Conservation (phyloP, 2,329 filamentous ascomycete genomes). For the Xylariaceae sp. region DNA sequence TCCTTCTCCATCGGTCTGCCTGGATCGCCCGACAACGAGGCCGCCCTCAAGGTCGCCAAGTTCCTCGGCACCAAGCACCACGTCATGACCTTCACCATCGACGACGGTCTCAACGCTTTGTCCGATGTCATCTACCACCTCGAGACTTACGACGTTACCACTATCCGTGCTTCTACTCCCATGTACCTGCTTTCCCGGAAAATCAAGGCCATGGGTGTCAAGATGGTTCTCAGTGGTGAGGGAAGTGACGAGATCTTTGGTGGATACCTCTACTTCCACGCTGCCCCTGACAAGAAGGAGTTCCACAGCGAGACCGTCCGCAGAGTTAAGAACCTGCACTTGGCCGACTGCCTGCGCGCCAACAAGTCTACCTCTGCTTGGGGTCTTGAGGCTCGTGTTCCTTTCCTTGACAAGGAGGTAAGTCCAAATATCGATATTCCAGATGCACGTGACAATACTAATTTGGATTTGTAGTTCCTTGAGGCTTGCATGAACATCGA, state of each 20-base stretch:
- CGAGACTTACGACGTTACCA: constrained; percentile 96
- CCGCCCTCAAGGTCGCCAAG: constrained; percentile 86
- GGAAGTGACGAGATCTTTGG: constrained; percentile 98
- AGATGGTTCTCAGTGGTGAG: constrained; percentile 98
- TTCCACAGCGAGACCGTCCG: constrained; percentile 95
- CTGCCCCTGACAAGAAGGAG: constrained; percentile 80
- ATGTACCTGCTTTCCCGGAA: constrained; percentile 98
- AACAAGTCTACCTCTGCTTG: constrained; percentile 99
- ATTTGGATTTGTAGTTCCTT: constrained; percentile 59
- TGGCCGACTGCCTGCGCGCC: constrained; percentile 92
- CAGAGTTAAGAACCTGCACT: constrained; percentile 91
- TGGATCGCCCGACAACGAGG: constrained; percentile 84
- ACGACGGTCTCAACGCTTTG: constrained; percentile 93
- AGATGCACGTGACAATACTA: background rate
- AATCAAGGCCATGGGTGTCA: constrained; percentile 99
- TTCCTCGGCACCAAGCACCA: constrained; percentile 98
- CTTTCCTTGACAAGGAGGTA: constrained; percentile 90
- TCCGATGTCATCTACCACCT: constrained; percentile 98
- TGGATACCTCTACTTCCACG: constrained; percentile 97
- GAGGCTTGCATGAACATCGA: constrained; percentile 91
- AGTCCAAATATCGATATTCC: constrained; percentile 25
- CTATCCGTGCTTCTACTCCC: constrained; percentile 93
- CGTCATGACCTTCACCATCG: constrained; percentile 95
- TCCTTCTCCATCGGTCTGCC: constrained; percentile 98
- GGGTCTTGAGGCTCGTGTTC: constrained; percentile 95